phyloP scores from a whole-genome alignment of 2,329 filamentous ascomycete species.

The Tricladium varicosporioides region DNA sequence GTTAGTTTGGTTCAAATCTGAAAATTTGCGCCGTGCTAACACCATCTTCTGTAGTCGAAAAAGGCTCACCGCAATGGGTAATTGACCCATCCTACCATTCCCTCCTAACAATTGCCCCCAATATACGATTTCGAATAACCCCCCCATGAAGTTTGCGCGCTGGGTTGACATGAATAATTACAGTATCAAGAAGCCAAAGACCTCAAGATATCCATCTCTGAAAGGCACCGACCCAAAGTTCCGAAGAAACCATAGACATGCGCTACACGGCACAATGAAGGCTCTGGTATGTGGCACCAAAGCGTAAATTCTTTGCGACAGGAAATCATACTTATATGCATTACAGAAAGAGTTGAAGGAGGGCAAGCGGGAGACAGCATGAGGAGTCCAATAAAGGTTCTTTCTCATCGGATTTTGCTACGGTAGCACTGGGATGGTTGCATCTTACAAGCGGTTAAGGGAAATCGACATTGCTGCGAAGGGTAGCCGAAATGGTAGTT shows the following conservation, averaged over 20 bases:
- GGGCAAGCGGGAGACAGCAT: slow-evolving; percentile 88
- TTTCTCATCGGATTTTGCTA: slow-evolving; percentile 28
- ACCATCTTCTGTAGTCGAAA: slow-evolving; percentile 42
- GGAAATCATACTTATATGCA: slow-evolving; percentile 10
- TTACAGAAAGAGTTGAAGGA: slow-evolving; percentile 94
- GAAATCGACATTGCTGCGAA: slow-evolving; percentile 22
- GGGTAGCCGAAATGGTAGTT: slow-evolving; percentile 27
- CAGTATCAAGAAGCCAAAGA: slow-evolving; percentile 99
- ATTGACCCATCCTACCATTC: slow-evolving; percentile 37
- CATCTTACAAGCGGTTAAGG: slow-evolving; percentile 22
- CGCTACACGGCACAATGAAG: slow-evolving; percentile 97
- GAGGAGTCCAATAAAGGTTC: slow-evolving; percentile 38
- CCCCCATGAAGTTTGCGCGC: not conserved
- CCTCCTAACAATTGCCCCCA: not conserved
- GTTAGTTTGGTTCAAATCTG: slow-evolving; percentile 37
- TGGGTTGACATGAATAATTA: slow-evolving; percentile 15
- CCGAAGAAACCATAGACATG: slow-evolving; percentile 99
- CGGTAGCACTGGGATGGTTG: slow-evolving; percentile 30
- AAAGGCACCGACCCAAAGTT: slow-evolving; percentile 99
- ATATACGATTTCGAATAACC: not conserved
- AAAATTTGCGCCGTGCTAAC: too few relatives aligned
- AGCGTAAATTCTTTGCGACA: not conserved
- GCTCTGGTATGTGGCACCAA: slow-evolving; percentile 73
- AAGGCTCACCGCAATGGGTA: slow-evolving; percentile 99
- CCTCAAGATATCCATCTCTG: slow-evolving; percentile 96